These are phyloP conservation scores for Diatrype stigma DNA, from an alignment of 2,329 filamentous ascomycete genomes.

Conservation along the genomic window DNA sequence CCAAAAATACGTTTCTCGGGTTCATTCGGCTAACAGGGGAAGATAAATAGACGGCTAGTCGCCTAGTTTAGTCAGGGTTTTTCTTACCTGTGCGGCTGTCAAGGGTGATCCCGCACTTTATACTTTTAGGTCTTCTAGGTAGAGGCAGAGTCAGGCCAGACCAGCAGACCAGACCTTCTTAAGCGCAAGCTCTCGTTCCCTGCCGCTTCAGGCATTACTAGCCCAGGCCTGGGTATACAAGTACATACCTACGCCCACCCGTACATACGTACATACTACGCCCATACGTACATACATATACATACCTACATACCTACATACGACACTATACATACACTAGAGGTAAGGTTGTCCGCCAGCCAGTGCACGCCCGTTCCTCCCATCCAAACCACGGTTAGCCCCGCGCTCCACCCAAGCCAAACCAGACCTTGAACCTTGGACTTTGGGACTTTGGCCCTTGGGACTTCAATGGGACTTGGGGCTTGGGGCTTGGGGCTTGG, in stretches of 20 bases:
- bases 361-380: slow-evolving; percentile 3
- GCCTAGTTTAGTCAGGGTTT: slow-evolving; percentile 2
- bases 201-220: neutral
- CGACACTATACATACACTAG: no score
- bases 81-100: slow-evolving; percentile 4
- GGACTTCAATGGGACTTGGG: no score
- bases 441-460: no score
- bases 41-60: neutral
- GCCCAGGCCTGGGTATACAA: neutral
- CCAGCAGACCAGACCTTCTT: slow-evolving; percentile 7
- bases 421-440: no score
- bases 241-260: no score
- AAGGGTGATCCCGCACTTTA: slow-evolving; percentile 13
- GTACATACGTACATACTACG: no score
- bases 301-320: neutral
- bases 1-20: neutral
- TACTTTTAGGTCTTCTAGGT: slow-evolving; percentile 1
- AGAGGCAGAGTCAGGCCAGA: slow-evolving; percentile 3
- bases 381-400: slow-evolving; percentile 6
- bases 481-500: no score
- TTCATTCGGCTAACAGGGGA: slow-evolving; percentile 1
- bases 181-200: neutral
- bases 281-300: slow-evolving; percentile 1
- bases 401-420: slow-evolving; percentile 8
- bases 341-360: neutral